phyloP scores from a whole-genome alignment of 2,329 filamentous ascomycete species.

The Juglanconis sp. region DNA sequence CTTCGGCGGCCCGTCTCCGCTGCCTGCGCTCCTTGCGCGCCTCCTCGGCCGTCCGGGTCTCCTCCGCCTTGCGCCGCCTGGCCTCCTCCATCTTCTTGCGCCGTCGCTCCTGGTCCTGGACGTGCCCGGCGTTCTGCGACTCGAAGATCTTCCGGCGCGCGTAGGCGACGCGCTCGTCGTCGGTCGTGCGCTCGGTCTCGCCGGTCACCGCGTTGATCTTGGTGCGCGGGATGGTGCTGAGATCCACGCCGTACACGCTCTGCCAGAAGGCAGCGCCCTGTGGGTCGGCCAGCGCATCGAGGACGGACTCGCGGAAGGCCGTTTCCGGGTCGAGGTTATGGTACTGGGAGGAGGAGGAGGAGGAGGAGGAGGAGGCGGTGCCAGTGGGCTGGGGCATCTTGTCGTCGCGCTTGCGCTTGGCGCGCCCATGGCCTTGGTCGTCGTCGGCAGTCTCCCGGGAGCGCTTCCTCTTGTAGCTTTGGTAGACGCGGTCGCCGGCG shows the following conservation, averaged over 20 bases:
- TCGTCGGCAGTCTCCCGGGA: conserved; percentile 11
- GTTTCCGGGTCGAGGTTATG: conserved; percentile 59
- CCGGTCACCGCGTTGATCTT: conserved; percentile 39
- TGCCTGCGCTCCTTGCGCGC: conserved; percentile 62
- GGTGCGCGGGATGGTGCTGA: conserved; percentile 69
- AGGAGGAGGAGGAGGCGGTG: neutral
- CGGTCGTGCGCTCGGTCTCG: conserved; percentile 78
- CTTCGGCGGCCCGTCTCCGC: conserved; percentile 41
- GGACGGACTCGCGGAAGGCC: conserved; percentile 89
- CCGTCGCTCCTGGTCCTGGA: conserved; percentile 66
- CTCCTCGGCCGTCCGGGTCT: conserved; percentile 25
- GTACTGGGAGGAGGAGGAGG: conserved; percentile 26
- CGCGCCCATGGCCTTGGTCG: neutral
- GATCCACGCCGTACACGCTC: conserved; percentile 90
- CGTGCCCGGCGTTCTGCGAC: conserved; percentile 78
- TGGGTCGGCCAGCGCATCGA: conserved; percentile 95
- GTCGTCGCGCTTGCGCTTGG: neutral
- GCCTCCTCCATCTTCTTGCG: conserved; percentile 44
- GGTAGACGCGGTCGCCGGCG: neutral
- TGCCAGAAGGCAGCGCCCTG: conserved; percentile 96
- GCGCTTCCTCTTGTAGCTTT: conserved; percentile 22
- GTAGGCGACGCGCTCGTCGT: conserved; percentile 86
- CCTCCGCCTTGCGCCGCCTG: conserved; percentile 38
- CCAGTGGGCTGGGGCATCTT: neutral
- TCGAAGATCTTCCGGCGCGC: conserved; percentile 94